Percentiles rank a stretch among this genome's conserved stretches.
These are phyloP conservation scores for Sutorius eximius DNA, from an alignment of 1,284 basidiomycete genomes.

Conservation along the genomic window DNA sequence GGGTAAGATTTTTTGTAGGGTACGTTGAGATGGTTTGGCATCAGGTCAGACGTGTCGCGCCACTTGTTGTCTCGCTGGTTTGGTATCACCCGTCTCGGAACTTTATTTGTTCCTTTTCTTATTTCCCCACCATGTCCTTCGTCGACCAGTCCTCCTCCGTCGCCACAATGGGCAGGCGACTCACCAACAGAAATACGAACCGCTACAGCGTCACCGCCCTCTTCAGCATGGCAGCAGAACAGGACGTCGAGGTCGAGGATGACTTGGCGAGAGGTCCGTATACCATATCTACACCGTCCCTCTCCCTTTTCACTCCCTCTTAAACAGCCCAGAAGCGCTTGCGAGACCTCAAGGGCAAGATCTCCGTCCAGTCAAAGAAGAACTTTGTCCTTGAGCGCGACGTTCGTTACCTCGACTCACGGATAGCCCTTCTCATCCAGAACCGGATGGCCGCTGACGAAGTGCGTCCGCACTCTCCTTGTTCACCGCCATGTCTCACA, in stretches of 20 bases:
- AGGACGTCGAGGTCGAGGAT: conserved; percentile 98
- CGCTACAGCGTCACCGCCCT: conserved; percentile 95
- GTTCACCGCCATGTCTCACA: conserved; percentile 13
- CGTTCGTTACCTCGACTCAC: conserved; percentile 96
- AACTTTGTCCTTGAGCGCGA: conserved; percentile 99
- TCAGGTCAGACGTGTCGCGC: conserved; percentile 30
- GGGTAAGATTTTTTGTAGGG: conserved; percentile 76
- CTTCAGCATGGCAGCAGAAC: conserved; percentile 97
- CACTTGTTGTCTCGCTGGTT: conserved; percentile 18
- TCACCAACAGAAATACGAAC: conserved; percentile 92
- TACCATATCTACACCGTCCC: background rate
- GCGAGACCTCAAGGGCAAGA: conserved; percentile 94
- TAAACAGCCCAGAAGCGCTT: conserved; percentile 88
- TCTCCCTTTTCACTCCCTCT: background rate
- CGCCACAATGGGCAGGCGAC: conserved; percentile 64
- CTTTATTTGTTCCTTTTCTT: conserved; percentile 1
- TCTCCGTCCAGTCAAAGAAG: conserved; percentile 98
- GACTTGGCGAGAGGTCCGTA: conserved; percentile 88
- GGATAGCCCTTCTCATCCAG: conserved; percentile 97
- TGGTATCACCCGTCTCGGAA: conserved; percentile 7
- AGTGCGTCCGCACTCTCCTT: conserved; percentile 46
- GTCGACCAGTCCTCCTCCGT: conserved; percentile 64
- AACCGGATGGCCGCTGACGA: conserved; percentile 97
- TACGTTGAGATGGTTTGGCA: conserved; percentile 79
- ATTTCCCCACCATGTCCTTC: conserved; percentile 55